Evolutionary conservation across 2,329 filamentous ascomycete species (phyloP).

Genomic region (Botrytis aclada): DNA sequence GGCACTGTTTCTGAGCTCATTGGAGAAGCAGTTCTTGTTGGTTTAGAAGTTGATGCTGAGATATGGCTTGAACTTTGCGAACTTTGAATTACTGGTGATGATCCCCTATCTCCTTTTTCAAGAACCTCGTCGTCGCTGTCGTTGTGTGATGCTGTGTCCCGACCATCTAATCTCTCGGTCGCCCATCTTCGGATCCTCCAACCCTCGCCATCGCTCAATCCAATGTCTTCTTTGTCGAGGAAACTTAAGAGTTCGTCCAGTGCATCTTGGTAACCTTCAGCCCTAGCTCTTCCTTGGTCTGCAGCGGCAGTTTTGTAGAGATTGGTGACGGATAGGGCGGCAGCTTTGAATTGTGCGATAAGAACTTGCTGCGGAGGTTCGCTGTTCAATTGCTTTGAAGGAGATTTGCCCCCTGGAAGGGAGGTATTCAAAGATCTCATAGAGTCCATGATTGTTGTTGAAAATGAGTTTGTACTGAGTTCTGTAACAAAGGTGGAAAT

Average conservation of each 20-base stretch:
- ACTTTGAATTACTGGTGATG: conserved; percentile 57
- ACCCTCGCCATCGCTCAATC: conserved; percentile 74
- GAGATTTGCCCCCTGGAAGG: conserved; percentile 49
- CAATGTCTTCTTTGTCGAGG: conserved; percentile 77
- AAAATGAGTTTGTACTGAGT: conserved; percentile 12
- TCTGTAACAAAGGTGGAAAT: conserved; percentile 15
- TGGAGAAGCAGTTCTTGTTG: conserved; percentile 32
- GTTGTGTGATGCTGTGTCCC: conserved; percentile 51
- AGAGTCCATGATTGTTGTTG: conserved; percentile 51
- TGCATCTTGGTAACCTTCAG: conserved; percentile 89
- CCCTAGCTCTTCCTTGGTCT: conserved; percentile 70
- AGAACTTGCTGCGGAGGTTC: conserved; percentile 66
- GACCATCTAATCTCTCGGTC: conserved; percentile 65
- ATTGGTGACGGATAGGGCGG: conserved; percentile 90
- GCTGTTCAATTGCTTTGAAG: conserved; percentile 42
- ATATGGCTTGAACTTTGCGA: conserved; percentile 44
- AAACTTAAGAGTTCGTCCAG: conserved; percentile 85
- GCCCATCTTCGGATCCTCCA: conserved; percentile 62
- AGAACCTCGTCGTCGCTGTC: conserved; percentile 66
- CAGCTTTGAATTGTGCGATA: conserved; percentile 78
- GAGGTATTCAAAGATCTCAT: conserved; percentile 63
- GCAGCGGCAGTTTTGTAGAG: conserved; percentile 88
- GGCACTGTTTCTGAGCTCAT: conserved; percentile 37
- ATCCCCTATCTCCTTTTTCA: conserved; percentile 58
- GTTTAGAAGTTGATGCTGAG: not conserved